A percentile compares a stretch with the other conserved stretches of the same genome.
phyloP scores from a whole-genome alignment of 768 basidiomycete genomes.

The Lactifluus pinguis region DNA sequence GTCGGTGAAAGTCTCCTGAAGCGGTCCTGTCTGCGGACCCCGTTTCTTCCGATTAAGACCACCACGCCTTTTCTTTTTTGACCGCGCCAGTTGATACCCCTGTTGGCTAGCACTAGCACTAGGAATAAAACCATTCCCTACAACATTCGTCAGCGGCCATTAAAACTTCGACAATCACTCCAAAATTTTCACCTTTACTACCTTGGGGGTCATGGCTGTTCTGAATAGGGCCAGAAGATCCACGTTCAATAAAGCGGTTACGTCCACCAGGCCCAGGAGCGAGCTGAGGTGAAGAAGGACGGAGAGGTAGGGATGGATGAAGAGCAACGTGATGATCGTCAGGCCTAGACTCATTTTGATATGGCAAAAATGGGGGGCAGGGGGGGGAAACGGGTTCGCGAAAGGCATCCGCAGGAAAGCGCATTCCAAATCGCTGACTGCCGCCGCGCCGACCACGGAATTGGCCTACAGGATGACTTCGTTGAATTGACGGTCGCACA shows the following conservation, averaged over 20 bases:
- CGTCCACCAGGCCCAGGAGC: conserved; percentile 1
- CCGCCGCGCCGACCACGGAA: conserved; percentile 1
- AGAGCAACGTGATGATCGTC: conserved; percentile 8
- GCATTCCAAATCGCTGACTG: background rate
- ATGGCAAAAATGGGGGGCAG: background rate
- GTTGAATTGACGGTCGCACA: conserved; percentile 5
- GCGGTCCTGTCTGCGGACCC: background rate
- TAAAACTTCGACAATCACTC: background rate
- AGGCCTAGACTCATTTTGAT: conserved; percentile 2
- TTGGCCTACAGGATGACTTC: conserved; percentile 12
- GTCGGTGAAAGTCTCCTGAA: background rate
- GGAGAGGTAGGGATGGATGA: conserved; percentile 17
- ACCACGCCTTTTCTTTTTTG: conserved; percentile 13
- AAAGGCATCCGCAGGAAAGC: conserved; percentile 2
- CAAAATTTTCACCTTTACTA: conserved; percentile 4
- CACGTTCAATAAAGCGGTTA: conserved; percentile 1
- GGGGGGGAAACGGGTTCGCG: background rate
- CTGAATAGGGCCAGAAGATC: conserved; percentile 3
- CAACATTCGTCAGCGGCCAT: background rate
- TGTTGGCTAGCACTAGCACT: background rate
- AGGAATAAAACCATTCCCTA: background rate
- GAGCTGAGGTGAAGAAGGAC: conserved; percentile 8
- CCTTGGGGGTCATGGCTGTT: conserved; percentile 5
- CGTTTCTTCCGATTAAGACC: conserved; percentile 16
- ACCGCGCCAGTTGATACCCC: background rate